Evolutionary conservation across 805 yeast genomes (phyloP).

Genomic region (Naumovozyma castellii): DNA sequence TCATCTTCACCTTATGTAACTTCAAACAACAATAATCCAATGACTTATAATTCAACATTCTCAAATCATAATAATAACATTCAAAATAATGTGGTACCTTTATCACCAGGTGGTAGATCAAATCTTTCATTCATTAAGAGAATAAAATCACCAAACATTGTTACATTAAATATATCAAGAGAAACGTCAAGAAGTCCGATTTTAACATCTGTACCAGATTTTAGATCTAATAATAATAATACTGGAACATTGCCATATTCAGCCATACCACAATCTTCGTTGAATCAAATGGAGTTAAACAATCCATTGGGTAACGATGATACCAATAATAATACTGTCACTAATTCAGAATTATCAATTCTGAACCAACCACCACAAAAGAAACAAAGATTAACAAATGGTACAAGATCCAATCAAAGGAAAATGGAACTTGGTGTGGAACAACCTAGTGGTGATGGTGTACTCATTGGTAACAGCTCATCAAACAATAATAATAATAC

Average conservation of each 20-base stretch:
- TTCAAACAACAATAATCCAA: slow-evolving; percentile 15
- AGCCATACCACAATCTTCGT: slow-evolving; percentile 5
- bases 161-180: slow-evolving; percentile 26
- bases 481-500: neutral
- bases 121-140: slow-evolving; percentile 24
- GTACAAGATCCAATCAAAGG: slow-evolving; percentile 2
- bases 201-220: slow-evolving; percentile 15
- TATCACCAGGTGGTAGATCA: slow-evolving; percentile 14
- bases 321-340: slow-evolving; percentile 1
- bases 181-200: slow-evolving; percentile 27
- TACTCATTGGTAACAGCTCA: no score
- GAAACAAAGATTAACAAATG: slow-evolving; percentile 5
- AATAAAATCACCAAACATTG: slow-evolving; percentile 27
- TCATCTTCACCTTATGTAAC: slow-evolving; percentile 18
- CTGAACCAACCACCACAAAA: neutral
- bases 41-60: neutral
- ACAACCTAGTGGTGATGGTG: no score
- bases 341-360: slow-evolving; percentile 1
- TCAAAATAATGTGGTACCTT: slow-evolving; percentile 4
- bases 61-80: slow-evolving; percentile 1
- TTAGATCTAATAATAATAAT: no score
- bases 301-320: slow-evolving; percentile 5
- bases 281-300: slow-evolving; percentile 6
- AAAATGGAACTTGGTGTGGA: no score
- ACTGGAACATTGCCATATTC: slow-evolving; percentile 17